These are phyloP conservation scores for Blastocystis sp. DNA, from an alignment of 352 stramenopile genomes.

Conservation along the genomic window DNA sequence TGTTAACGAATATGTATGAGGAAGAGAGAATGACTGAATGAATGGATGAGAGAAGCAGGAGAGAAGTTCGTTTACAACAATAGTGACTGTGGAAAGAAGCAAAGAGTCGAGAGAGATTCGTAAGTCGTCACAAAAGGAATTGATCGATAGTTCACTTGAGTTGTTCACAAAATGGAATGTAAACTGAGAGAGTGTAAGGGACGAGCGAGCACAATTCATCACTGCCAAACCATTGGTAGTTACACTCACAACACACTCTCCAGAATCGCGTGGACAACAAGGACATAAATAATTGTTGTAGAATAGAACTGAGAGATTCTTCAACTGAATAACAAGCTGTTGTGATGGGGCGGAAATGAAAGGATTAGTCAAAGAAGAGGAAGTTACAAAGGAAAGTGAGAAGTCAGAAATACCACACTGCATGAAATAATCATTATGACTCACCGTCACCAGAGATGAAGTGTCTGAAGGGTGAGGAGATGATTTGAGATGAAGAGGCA, in stretches of 20 bases:
- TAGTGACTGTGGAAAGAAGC: not conserved
- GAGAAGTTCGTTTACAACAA: not conserved
- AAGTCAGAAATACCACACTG: conserved; percentile 8
- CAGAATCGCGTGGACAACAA: not conserved
- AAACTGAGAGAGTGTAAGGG: not conserved
- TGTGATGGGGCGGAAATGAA: not conserved
- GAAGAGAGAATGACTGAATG: not conserved
- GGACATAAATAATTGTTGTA: conserved; percentile 45
- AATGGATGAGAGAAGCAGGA: not conserved
- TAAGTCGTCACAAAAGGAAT: not conserved
- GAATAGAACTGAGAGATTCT: not conserved
- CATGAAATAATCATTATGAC: conserved; percentile 42
- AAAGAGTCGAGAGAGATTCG: not conserved
- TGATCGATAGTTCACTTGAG: not conserved
- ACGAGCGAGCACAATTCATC: not conserved
- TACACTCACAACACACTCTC: not conserved
- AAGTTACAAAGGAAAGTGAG: not conserved
- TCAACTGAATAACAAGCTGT: not conserved
- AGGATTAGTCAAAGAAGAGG: not conserved
- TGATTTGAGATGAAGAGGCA: not conserved
- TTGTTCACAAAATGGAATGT: conserved; percentile 24
- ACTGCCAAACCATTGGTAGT: not conserved
- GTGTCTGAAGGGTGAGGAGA: not conserved
- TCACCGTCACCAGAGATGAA: not conserved
- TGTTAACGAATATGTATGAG: not conserved